Evolutionary conservation across 768 basidiomycete genomes (phyloP), one percentile per base, ranked within the genome.

Genomic region (Boletus sp.): DNA sequence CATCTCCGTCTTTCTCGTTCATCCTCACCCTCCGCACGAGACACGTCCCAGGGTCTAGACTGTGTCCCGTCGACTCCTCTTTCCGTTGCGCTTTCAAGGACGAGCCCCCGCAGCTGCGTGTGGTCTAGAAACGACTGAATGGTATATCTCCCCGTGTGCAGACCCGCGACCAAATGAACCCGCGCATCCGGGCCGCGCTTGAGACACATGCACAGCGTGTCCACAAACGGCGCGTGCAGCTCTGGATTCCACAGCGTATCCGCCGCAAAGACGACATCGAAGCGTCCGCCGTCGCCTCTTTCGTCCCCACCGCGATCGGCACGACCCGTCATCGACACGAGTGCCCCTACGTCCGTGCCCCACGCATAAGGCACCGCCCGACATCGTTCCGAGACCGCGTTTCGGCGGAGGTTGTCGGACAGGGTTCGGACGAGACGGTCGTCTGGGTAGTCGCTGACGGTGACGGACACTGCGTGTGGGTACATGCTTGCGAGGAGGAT

Each of bases 231-330:
- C 0, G 48, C 59, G 61, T 91, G 89, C 4, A 79, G 60, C 24
- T 83, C 82, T 4, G 85, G 70, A 64, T 90, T 88, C 90, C 89
- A 92, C 1, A 92, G 72, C 32, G 89, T 90, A 65, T 92, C 90
- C 12, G 89, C 85, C 0, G 89, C 87, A 24, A 90, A 58, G 33
- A 92, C 73, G 40, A 89, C 57, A 63, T 92, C 88, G 67, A 88
- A 87, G 15, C 75, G 72, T 9, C 30, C 24, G 29, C 12, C n/a
- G n/a, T 12, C 37, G 15, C 7, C 2, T 6, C 37, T 24, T 24
- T 24, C 24, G 24, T 24, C 24, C 24, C 24, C 28, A 12, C 14
- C 29, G 17, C 30, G 2, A 14, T n/a, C 18, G 24, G 24, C 24
- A 24, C 3, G 24, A 24, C n/a, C n/a, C n/a, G n/a, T n/a, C n/a